A percentile compares a stretch with the other conserved stretches of the same genome.
These are phyloP conservation scores for Ophiostoma australiae DNA, from an alignment of 2,329 filamentous ascomycete genomes.

Conservation along the genomic window DNA sequence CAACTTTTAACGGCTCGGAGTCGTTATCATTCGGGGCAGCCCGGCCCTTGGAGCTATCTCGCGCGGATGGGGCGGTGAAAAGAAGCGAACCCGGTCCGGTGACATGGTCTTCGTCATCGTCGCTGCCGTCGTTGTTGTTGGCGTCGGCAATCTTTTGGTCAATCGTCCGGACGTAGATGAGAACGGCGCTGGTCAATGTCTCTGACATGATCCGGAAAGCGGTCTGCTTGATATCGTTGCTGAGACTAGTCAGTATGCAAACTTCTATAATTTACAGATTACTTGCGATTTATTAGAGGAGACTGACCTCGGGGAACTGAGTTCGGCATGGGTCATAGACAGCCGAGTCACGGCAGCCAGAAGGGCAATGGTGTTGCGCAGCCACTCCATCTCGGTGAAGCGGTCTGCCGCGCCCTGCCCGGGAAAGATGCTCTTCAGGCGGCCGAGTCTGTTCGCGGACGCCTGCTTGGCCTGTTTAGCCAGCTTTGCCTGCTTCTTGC, in stretches of 20 bases:
- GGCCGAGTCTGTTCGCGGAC: slow-evolving; percentile 18
- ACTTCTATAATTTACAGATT: background rate
- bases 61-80: background rate
- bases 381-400: slow-evolving; percentile 27
- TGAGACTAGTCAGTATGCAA: background rate
- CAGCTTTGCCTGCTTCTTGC: slow-evolving; percentile 10
- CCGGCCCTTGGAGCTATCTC: slow-evolving; percentile 5
- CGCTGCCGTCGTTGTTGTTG: slow-evolving; percentile 18
- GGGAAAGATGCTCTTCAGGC: slow-evolving; percentile 25
- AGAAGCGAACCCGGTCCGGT: slow-evolving; percentile 16
- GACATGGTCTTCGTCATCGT: slow-evolving; percentile 22
- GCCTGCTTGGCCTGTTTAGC: slow-evolving; percentile 19
- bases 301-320: background rate
- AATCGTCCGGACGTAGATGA: slow-evolving; percentile 21
- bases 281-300: background rate
- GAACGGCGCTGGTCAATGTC: slow-evolving; percentile 19
- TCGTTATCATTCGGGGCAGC: background rate
- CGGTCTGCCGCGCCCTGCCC: slow-evolving; percentile 20
- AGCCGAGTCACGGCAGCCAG: slow-evolving; percentile 22
- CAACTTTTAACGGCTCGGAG: background rate
- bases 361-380: slow-evolving; percentile 26
- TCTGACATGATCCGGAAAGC: slow-evolving; percentile 17
- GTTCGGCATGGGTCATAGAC: background rate
- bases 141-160: slow-evolving; percentile 20
- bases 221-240: background rate